Conservation (phyloP, 2,329 filamentous ascomycete species). For the Diaporthe sp. region DNA sequence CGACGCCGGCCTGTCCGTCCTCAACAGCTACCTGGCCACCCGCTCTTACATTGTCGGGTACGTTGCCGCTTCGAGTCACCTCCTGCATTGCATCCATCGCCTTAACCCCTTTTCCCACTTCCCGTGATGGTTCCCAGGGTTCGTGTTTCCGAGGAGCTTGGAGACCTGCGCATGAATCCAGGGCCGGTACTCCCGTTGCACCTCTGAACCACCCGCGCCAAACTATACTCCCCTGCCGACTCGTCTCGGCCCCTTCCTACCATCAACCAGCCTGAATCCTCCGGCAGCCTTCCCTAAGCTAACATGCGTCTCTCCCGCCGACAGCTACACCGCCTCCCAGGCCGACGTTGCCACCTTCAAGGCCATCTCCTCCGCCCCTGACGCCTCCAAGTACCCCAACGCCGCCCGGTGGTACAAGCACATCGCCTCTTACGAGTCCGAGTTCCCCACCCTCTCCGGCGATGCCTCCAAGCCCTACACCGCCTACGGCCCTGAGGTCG, state of each 20-base stretch:
- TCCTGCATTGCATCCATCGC: neutral
- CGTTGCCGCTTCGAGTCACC: conserved; percentile 53
- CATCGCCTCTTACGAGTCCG: conserved; percentile 91
- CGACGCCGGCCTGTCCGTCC: conserved; percentile 56
- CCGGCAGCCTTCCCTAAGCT: neutral
- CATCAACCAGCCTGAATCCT: neutral
- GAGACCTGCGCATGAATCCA: conserved; percentile 86
- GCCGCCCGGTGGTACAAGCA: conserved; percentile 99
- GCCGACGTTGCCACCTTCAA: conserved; percentile 98
- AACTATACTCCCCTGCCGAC: neutral
- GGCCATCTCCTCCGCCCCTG: conserved; percentile 82
- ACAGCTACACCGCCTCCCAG: conserved; percentile 80
- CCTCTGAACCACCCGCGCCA: conserved; percentile 67
- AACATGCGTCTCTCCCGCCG: conserved; percentile 14
- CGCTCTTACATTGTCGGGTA: conserved; percentile 85
- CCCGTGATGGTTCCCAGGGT: conserved; percentile 83
- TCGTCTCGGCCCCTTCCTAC: neutral
- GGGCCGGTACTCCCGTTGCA: conserved; percentile 75
- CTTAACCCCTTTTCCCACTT: neutral
- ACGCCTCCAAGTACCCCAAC: conserved; percentile 90
- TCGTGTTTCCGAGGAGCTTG: conserved; percentile 89
- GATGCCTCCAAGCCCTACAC: conserved; percentile 91
- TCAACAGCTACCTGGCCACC: conserved; percentile 76
- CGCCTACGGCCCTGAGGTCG: conserved; percentile 88
- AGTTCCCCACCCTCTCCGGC: conserved; percentile 91